Conservation (phyloP, 2,329 filamentous ascomycete species). For the Epichloe gansuensis region DNA sequence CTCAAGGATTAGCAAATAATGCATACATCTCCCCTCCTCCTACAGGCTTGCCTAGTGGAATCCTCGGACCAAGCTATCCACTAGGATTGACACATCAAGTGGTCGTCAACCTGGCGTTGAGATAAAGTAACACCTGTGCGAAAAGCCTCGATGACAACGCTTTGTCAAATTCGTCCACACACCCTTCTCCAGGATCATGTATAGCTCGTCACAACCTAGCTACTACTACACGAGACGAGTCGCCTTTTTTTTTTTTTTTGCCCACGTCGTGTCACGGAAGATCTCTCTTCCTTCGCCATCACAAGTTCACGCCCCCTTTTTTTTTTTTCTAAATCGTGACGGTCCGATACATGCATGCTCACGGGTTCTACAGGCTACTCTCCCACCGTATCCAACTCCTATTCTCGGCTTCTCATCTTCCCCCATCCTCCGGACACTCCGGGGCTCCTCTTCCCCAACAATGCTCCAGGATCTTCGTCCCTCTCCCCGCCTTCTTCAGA, state of each 20-base stretch:
- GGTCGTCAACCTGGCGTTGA: background rate
- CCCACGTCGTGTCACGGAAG: background rate
- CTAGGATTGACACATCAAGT: background rate
- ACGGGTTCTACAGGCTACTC: slow-evolving; percentile 35
- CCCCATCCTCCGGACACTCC: slow-evolving; percentile 58
- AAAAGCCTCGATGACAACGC: background rate
- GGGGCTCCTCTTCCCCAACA: slow-evolving; percentile 80
- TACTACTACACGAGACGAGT: slow-evolving; percentile 1
- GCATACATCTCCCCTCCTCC: background rate
- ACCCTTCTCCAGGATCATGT: background rate
- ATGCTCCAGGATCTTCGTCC: slow-evolving; percentile 54
- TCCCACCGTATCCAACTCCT: slow-evolving; percentile 45
- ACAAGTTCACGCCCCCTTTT: slow-evolving; percentile 8
- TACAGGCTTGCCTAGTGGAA: background rate
- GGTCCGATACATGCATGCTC: slow-evolving; percentile 8
- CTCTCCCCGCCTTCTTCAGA: slow-evolving; percentile 48
- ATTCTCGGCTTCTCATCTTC: slow-evolving; percentile 51
- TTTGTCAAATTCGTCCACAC: background rate
- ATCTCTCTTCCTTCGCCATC: background rate
- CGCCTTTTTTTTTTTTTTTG: background rate
- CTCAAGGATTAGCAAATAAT: background rate
- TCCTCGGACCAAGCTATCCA: background rate
- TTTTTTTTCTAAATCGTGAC: background rate
- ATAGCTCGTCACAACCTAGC: slow-evolving; percentile 1
- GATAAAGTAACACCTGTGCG: background rate